phyloP scores from a whole-genome alignment of 331 rosid species.

The Quercus phellos region DNA sequence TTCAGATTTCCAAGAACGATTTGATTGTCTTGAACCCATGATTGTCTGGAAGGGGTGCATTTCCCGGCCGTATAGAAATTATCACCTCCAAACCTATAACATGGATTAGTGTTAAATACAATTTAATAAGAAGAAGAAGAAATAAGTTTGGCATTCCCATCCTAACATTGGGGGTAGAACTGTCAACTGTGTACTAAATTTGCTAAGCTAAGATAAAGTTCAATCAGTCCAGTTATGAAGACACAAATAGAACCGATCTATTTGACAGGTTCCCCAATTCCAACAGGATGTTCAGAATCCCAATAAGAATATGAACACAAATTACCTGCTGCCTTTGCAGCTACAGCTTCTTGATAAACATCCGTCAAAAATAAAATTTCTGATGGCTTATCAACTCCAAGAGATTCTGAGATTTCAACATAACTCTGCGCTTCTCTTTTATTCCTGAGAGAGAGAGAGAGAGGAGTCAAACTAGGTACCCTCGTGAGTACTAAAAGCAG shows the following conservation, averaged over 20 bases:
- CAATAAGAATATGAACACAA: background rate
- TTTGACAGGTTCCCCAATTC: background rate
- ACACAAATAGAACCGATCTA: background rate
- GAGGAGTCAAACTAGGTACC: conserved; percentile 1
- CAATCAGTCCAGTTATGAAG: background rate
- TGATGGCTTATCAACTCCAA: conserved; percentile 84
- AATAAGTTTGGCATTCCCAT: background rate
- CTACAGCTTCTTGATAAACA: conserved; percentile 82
- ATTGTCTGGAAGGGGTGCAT: conserved; percentile 79
- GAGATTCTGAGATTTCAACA: conserved; percentile 63
- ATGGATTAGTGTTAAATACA: conserved; percentile 8
- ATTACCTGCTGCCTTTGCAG: conserved; percentile 94
- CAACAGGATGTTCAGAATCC: background rate
- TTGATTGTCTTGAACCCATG: conserved; percentile 75
- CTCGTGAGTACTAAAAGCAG: conserved; percentile 5
- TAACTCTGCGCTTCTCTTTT: conserved; percentile 77
- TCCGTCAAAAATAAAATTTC: conserved; percentile 84
- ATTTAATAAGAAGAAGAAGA: too few relatives aligned
- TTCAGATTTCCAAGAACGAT: conserved; percentile 66
- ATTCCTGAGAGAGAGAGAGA: conserved; percentile 42
- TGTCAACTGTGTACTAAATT: background rate
- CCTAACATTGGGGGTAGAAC: background rate
- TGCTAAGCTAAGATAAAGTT: background rate
- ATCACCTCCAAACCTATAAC: conserved; percentile 77
- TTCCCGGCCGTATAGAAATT: conserved; percentile 84